These are phyloP conservation scores for Zostera marina DNA, from an alignment of 116 monocot species.

Conservation along the genomic window DNA sequence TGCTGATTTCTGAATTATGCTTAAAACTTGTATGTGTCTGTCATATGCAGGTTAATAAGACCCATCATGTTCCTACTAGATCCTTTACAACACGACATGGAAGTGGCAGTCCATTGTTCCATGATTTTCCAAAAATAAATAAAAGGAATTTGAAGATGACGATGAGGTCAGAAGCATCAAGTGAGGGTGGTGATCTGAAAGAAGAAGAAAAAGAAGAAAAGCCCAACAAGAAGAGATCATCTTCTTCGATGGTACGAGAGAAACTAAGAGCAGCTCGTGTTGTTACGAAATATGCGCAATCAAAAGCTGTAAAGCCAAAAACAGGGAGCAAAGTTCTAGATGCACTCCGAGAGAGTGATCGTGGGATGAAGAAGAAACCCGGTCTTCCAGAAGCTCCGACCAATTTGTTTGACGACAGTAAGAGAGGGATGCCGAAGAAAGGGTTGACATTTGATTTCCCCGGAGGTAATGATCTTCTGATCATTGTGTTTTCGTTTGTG, in stretches of 20 bases:
- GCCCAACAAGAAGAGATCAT: conserved; percentile 19
- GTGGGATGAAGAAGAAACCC: conserved; percentile 40
- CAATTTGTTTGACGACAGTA: conserved; percentile 69
- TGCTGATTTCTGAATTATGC: no score
- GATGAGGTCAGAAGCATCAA: conserved; percentile 2
- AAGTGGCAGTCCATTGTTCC: background rate
- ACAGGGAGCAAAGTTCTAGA: conserved; percentile 57
- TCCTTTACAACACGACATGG: background rate
- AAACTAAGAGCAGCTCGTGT: conserved; percentile 76
- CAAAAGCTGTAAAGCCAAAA: conserved; percentile 27
- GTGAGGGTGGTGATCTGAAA: conserved; percentile 1
- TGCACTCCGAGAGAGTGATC: conserved; percentile 52
- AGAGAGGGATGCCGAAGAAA: conserved; percentile 45
- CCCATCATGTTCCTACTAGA: background rate
- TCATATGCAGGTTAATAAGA: no score
- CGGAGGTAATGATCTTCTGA: conserved; percentile 39
- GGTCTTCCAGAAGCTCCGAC: conserved; percentile 80
- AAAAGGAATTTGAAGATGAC: conserved; percentile 5
- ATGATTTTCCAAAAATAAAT: no score
- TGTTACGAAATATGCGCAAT: conserved; percentile 50
- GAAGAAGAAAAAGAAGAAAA: conserved; percentile 6
- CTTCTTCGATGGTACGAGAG: conserved; percentile 60
- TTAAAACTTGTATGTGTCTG: no score
- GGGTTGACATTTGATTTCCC: conserved; percentile 52
- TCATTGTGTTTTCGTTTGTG: conserved; percentile 50